Percentiles rank a stretch among this genome's conserved stretches.
These are phyloP conservation scores for Phaeosphaeria sp. DNA, from an alignment of 2,329 filamentous ascomycete genomes.

Conservation along the genomic window DNA sequence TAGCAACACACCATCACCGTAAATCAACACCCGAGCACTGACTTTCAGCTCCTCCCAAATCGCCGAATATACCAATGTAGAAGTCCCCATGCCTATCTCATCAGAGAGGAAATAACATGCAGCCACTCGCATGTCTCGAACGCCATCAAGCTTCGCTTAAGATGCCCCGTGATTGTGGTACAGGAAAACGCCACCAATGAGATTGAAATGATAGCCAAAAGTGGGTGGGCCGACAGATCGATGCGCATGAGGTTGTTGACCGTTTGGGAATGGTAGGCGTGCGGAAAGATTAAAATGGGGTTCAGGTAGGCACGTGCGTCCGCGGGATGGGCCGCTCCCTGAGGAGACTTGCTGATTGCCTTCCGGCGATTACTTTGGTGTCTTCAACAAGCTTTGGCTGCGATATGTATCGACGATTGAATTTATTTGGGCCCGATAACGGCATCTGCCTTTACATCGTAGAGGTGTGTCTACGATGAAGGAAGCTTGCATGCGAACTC, in stretches of 20 bases:
- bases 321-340: not conserved
- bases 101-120: constrained; percentile 8
- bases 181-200: not conserved
- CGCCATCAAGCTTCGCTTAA: constrained; percentile 7
- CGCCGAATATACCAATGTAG: constrained; percentile 7
- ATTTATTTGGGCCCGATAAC: not conserved
- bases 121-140: constrained; percentile 14
- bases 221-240: not conserved
- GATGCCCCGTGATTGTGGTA: not conserved
- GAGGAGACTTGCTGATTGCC: not conserved
- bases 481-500: not conserved
- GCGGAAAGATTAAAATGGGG: not conserved
- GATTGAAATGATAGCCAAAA: not conserved
- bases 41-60: constrained; percentile 10
- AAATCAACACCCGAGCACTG: constrained; percentile 2
- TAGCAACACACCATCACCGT: constrained; percentile 1
- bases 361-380: not conserved
- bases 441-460: not conserved
- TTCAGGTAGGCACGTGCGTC: not conserved
- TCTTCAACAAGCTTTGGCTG: not conserved
- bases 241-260: not conserved
- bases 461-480: not conserved
- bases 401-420: not conserved
- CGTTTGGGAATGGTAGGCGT: not conserved
- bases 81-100: constrained; percentile 9